These are phyloP conservation scores for Barnettozyma pratensis DNA, from an alignment of 805 yeast genomes.

Conservation along the genomic window DNA sequence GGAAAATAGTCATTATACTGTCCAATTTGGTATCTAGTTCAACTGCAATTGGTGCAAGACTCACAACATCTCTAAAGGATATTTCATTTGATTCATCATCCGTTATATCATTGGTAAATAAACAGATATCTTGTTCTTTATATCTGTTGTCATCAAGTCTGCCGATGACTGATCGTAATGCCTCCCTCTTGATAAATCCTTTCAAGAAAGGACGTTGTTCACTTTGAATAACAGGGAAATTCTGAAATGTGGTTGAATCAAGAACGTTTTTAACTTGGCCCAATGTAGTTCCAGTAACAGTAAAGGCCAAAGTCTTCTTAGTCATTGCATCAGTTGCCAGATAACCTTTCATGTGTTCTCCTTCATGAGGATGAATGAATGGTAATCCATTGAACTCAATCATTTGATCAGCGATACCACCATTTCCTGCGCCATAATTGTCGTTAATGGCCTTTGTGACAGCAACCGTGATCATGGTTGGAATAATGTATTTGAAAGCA, in stretches of 20 bases:
- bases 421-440: constrained; percentile 52
- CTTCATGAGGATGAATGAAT: constrained; percentile 67
- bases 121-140: background rate
- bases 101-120: constrained; percentile 4
- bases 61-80: constrained; percentile 32
- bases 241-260: constrained; percentile 34
- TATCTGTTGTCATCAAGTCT: constrained; percentile 24
- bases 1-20: constrained; percentile 60
- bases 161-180: constrained; percentile 29
- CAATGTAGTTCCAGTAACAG: constrained; percentile 31
- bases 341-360: constrained; percentile 46
- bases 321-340: constrained; percentile 62
- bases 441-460: constrained; percentile 78
- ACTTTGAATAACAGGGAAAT: constrained; percentile 50
- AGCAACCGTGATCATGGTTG: constrained; percentile 94
- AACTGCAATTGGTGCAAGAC: constrained; percentile 59
- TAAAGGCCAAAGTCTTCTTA: constrained; percentile 32
- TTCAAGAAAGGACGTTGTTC: constrained; percentile 33
- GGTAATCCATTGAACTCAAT: constrained; percentile 87
- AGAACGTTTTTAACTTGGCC: constrained; percentile 30
- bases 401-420: constrained; percentile 96
- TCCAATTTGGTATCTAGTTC: constrained; percentile 51
- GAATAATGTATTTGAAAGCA: constrained; percentile 84
- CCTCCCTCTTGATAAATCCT: constrained; percentile 43
- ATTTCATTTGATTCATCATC: constrained; percentile 8